Base-by-base conservation (phyloP, 306 rosid genomes). In the Trifolium repens region DNA sequence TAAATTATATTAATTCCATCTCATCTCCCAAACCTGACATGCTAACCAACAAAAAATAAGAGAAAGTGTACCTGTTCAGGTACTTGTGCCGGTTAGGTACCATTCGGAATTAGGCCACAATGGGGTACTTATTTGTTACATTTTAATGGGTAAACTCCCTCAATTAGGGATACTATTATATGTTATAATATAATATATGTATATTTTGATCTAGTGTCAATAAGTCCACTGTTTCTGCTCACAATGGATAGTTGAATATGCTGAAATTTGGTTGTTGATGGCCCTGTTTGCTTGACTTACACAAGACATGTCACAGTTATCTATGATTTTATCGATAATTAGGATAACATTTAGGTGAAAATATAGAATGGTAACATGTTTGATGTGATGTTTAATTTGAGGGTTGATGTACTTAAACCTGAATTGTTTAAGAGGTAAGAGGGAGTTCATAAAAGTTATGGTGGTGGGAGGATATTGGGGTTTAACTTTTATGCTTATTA, bases 401-500 rank as follows among this genome's bases (percentile, higher is more conserved):
- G 49, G 49, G 49, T 43, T 43, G 14, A 9, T 43, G 49, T 16
- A 46, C 42, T 39, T 52, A 26, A 57, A 57, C 62, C 9, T 27
- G 65, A 22, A 19, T 58, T 27, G 62, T 74, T 22, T n/a, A n/a
- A n/a, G n/a, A n/a, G n/a, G n/a, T 50, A 49, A 8, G 1, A 6
- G 66, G 8, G 55, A 22, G 17, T 37, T 5, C 22, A 32, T 74
- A 46, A 17, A 30, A 59, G 10, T 46, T 9, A 14, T 34, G 46
- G 59, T 39, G 22, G 15, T 8, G 49, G 60, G 54, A 16, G n/a
- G 5, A 30, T 30, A 4, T 19, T 8, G 52, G 49, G 43, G 32
- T 47, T 69, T 30, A 78, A 35, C 39, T 77, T 47, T 60, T 19
- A 65, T 67, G 27, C 14, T 24, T 64, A 17, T 54, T 22, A 64